Base-by-base conservation (phyloP, 768 basidiomycete genomes). In the Termitomyces sp. region DNA sequence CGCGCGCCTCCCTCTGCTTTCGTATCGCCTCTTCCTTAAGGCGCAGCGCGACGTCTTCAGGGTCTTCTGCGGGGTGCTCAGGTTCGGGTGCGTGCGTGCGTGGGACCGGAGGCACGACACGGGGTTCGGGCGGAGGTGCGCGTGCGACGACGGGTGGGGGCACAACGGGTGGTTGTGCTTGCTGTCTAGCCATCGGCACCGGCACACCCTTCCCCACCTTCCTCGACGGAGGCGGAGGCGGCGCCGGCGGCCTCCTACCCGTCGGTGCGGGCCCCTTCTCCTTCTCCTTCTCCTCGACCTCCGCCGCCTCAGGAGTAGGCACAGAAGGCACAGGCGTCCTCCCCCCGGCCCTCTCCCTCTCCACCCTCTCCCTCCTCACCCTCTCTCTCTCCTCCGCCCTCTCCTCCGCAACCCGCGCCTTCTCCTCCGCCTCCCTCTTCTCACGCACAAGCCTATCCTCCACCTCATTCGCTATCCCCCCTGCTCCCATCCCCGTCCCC, bases 361-460 rank as follows among this genome's bases (percentile, higher is more conserved):
- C 90, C 38, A 98, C 68, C 50, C 91, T 77, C 62, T 90, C 89
- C 61, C 75, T 79, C 44, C 96, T 79, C 41, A 82, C 69, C 48
- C 79, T 78, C 65, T 94, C 92, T 55, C 95, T 78, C 59, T 90
- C 90, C 62, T 89, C 88, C 2, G 89, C 88, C 63, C 90, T 86
- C 60, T 80, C 80, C 69, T 97, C 95, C 0, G 93, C 95, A 47
- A 79, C 74, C 55, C 77, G 81, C 0, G 82, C 83, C 69, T 90
- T 92, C 68, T 92, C 90, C 61, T 94, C 95, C 0, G 95, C 95
- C 67, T 97, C 96, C 67, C 82, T 86, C 77, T 89, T 90, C 66
- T 98, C 96, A 63, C 85, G 79, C 37, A 83, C 86, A 5, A 98
- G 79, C 10, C 95, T 77, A 62, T 95, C 90, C 67, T 93, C 90